phyloP scores from a whole-genome alignment of 2,329 filamentous ascomycete genomes.

The Fusarium brachygibbosum region DNA sequence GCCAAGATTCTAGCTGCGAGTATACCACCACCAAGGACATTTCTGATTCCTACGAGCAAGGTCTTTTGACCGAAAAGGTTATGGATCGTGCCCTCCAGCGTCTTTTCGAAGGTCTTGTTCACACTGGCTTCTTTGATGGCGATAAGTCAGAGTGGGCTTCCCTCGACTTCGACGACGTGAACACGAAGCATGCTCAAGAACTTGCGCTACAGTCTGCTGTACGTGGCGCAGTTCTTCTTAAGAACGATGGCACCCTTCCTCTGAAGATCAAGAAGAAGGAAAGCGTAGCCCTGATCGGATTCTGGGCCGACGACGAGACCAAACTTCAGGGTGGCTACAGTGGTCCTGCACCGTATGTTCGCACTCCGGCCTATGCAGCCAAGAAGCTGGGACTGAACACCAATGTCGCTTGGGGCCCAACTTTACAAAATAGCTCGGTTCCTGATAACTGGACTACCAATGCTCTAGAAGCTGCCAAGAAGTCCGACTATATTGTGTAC shows the following conservation, averaged over 20 bases:
- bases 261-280: conserved; percentile 3
- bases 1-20: conserved; percentile 20
- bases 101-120: conserved; percentile 8
- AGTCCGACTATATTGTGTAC: conserved; percentile 13
- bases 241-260: neutral
- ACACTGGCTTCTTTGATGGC: conserved; percentile 18
- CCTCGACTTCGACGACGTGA: neutral
- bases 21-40: conserved; percentile 22
- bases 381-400: neutral
- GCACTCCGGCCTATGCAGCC: neutral
- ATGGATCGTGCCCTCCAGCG: conserved; percentile 8
- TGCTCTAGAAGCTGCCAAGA: neutral
- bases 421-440: neutral
- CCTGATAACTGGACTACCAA: conserved; percentile 13
- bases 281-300: neutral
- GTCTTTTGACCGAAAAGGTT: conserved; percentile 12
- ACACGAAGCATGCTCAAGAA: neutral
- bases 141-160: conserved; percentile 13
- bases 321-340: conserved; percentile 4
- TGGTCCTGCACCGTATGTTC: neutral
- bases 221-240: conserved; percentile 6
- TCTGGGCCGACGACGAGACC: conserved; percentile 10
- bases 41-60: conserved; percentile 8
- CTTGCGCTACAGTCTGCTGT: conserved; percentile 1
- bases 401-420: conserved; percentile 5